Evolutionary conservation across 2,329 filamentous ascomycete genomes (phyloP), one percentile per base, ranked within the genome.

Genomic region (Pseudogymnoascus sp.): DNA sequence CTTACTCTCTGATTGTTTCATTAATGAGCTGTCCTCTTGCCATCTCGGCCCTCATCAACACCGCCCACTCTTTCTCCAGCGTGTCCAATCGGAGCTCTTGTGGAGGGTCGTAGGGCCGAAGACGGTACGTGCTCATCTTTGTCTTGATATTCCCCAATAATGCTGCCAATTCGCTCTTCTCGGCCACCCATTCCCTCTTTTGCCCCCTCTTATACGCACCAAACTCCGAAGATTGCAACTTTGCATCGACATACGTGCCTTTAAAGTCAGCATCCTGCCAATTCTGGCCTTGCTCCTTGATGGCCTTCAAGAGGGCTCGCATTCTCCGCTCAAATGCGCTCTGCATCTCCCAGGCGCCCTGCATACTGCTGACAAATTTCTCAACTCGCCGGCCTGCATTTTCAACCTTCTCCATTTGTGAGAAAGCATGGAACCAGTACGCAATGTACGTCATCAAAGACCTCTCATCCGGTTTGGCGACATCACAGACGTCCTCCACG

Each of bases 401-500:
- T 77, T 99, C 95, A 7, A 99, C 95, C 74, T 93, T 90, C 78
- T 99, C 95, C 88, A 99, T 96, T 73, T 97, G 93, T 31, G 93
- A 97, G 75, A 99, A 99, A 70, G 95, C 95, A 74, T 99, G 95
- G 83, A 99, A 99, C 95, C 95, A 99, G 80, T 99, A 99, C 67
- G 95, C 95, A 71, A 99, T 99, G 76, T 99, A 99, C 0, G 95
- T 99, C 95, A 99, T 99, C 74, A 99, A 82, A 75, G 90, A 96
- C 70, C 91, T 88, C 77, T 99, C 95, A 74, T 99, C 95, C 23
- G 95, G 95, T 78, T 95, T 96, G 23, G 92, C 84, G 29, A 99
- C 93, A 74, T 99, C 95, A 75, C 91, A 96, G 19, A 99, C 95
- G 79, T 99, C 95, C 77, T 99, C 95, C 13, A 97, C 95, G 75